phyloP scores from a whole-genome alignment of 2,329 filamentous ascomycete genomes.

The Ophiocordyceps australis region DNA sequence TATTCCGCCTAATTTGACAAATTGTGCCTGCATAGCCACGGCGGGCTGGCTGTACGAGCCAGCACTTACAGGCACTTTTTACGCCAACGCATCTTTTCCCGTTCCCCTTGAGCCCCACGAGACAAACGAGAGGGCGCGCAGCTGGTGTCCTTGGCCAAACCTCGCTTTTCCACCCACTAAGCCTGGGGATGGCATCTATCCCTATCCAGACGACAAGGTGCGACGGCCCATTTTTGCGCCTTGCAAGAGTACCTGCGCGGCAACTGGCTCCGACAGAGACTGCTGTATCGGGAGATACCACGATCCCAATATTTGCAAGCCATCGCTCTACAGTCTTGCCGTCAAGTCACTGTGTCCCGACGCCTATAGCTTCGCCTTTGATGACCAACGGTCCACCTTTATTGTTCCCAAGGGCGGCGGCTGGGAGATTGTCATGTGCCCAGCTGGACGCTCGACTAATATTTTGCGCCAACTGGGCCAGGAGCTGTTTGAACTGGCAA shows the following conservation, averaged over 20 bases:
- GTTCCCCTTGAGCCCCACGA: slow-evolving; percentile 46
- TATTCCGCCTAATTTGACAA: slow-evolving; percentile 60
- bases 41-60: slow-evolving; percentile 38
- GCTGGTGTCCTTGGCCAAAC: slow-evolving; percentile 70
- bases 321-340: slow-evolving; percentile 46
- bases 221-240: slow-evolving; percentile 56
- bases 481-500: slow-evolving; percentile 28
- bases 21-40: slow-evolving; percentile 60
- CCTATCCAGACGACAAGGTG: slow-evolving; percentile 62
- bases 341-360: slow-evolving; percentile 69
- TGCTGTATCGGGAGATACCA: slow-evolving; percentile 60
- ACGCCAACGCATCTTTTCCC: slow-evolving; percentile 47
- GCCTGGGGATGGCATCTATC: slow-evolving; percentile 59
- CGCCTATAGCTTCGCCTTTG: slow-evolving; percentile 62
- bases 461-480: slow-evolving; percentile 33
- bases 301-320: slow-evolving; percentile 42
- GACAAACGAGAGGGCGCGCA: slow-evolving; percentile 34
- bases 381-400: slow-evolving; percentile 40
- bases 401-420: slow-evolving; percentile 50
- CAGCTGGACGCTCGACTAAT: slow-evolving; percentile 38
- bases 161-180: slow-evolving; percentile 49
- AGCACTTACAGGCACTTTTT: slow-evolving; percentile 33
- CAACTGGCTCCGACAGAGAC: slow-evolving; percentile 45
- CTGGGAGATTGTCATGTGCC: slow-evolving; percentile 67
- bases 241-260: slow-evolving; percentile 60